Base-by-base conservation (phyloP, 2,329 filamentous ascomycete species). In the Elsinoe batatas region DNA sequence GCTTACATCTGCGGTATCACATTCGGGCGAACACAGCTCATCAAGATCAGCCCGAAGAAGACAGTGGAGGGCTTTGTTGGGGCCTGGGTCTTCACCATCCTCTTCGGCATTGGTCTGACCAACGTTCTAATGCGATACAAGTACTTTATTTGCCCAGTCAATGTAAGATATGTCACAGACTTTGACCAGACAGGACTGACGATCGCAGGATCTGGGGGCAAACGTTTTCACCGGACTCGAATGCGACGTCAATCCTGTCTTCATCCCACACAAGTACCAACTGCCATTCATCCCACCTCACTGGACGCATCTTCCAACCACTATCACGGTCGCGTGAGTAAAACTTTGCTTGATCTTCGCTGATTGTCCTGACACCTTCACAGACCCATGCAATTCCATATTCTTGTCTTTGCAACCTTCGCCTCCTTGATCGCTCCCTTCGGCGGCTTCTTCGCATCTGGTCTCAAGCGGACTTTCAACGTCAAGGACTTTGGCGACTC, bases 401-500 rank as follows among this genome's bases (percentile, higher is more conserved):
- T 95, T 62, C 78, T 97, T 55, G 79, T 88, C 53, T 85, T 97
- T 65, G 89, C 89, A 13, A 90, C 90, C 0, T 98, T 98, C 66
- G 93, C 93, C 46, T 97, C 91, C 3, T 79, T 98, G 36, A 95
- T 98, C 64, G 93, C 93, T 7, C 93, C 93, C 2, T 98, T 98
- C 66, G 93, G 93, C 56, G 93, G 93, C 30, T 98, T 98, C 80
- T 98, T 98, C 69, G 93, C 93, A 3, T 96, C 91, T 2, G 93
- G 93, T 0, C 80, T 98, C 57, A 98, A 98, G 80, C 88, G 93
- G 30, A 96, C 91, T 3, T 98, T 98, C 77, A 97, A 98, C 76
- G 94, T 98, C 79, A 98, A 98, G 79, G 93, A 98, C 74, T 98
- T 98, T 74, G 93, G 93, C 63, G 88, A 98, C 72, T 95, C 90